A percentile compares a stretch with the other conserved stretches of the same genome.
Conservation (phyloP, 2,329 filamentous ascomycete genomes). For the Fusarium sp. region DNA sequence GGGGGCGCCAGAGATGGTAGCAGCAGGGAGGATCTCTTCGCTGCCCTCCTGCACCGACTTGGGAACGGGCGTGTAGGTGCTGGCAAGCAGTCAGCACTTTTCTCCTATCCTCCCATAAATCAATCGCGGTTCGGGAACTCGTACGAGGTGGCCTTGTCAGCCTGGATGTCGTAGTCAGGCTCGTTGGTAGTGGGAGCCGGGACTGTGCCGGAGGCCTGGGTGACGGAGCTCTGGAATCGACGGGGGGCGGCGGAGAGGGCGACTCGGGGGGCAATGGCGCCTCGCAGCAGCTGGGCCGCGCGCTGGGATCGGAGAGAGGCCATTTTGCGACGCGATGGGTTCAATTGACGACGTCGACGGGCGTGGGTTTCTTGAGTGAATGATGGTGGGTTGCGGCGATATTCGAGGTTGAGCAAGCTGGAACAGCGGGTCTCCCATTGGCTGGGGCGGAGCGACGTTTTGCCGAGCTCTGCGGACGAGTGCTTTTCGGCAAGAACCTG, state of each 20-base stretch:
- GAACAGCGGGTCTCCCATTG: slow-evolving; percentile 53
- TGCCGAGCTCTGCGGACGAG: slow-evolving; percentile 53
- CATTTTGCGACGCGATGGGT: slow-evolving; percentile 60
- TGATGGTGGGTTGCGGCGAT: slow-evolving; percentile 44
- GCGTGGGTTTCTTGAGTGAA: slow-evolving; percentile 34
- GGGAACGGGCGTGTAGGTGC: slow-evolving; percentile 90
- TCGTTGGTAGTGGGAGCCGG: slow-evolving; percentile 66
- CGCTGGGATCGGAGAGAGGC: slow-evolving; percentile 71
- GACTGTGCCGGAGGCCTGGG: slow-evolving; percentile 53
- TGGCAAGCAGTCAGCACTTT: slow-evolving; percentile 52
- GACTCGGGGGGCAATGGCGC: slow-evolving; percentile 51
- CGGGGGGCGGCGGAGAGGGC: slow-evolving; percentile 57
- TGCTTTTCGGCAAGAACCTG: slow-evolving; percentile 59
- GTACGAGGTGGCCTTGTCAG: slow-evolving; percentile 93
- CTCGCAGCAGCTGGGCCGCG: slow-evolving; percentile 63
- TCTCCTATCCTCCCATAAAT: neutral
- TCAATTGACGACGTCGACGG: slow-evolving; percentile 37
- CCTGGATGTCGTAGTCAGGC: slow-evolving; percentile 82
- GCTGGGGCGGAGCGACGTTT: slow-evolving; percentile 54
- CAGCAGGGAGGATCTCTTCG: slow-evolving; percentile 83
- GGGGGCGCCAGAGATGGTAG: slow-evolving; percentile 90
- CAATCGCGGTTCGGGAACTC: slow-evolving; percentile 24
- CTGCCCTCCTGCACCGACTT: slow-evolving; percentile 91
- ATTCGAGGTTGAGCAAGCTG: slow-evolving; percentile 43
- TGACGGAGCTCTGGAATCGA: slow-evolving; percentile 65